Evolutionary conservation across 78 protist species (phyloP).

Genomic region (Polysphondylium violaceum): DNA sequence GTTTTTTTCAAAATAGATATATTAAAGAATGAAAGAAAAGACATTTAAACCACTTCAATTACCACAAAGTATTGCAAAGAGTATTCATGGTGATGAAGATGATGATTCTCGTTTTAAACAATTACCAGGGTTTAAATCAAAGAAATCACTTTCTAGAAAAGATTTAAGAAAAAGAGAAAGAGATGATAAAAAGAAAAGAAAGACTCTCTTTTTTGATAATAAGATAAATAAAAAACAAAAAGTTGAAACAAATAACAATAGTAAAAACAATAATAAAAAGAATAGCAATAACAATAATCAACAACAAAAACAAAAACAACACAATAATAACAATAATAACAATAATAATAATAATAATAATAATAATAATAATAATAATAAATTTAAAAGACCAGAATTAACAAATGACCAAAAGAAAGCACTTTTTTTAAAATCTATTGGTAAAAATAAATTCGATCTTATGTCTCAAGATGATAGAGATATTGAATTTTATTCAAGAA

Average conservation of each 20-base stretch:
- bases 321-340: not conserved
- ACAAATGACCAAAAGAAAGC: slow-evolving; percentile 38
- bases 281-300: not conserved
- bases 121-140: slow-evolving; percentile 15
- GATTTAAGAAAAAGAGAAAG: slow-evolving; percentile 42
- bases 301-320: not conserved
- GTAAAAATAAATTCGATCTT: slow-evolving; percentile 1
- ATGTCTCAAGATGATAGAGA: slow-evolving; percentile 40
- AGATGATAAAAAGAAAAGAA: slow-evolving; percentile 57
- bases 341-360: not conserved
- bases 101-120: slow-evolving; percentile 1
- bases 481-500: slow-evolving; percentile 15
- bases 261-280: not conserved
- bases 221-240: not conserved
- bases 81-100: not conserved
- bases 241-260: not conserved
- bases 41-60: slow-evolving; percentile 23
- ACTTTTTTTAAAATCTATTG: slow-evolving; percentile 48
- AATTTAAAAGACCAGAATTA: not conserved
- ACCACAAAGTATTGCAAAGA: not conserved
- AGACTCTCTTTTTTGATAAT: not conserved
- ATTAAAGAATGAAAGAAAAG: not conserved
- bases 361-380: not conserved
- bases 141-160: slow-evolving; percentile 32
- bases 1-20: not conserved